Base-by-base conservation (phyloP, 1,139 yeast species). In the Scheffersomyces illinoinensis region DNA sequence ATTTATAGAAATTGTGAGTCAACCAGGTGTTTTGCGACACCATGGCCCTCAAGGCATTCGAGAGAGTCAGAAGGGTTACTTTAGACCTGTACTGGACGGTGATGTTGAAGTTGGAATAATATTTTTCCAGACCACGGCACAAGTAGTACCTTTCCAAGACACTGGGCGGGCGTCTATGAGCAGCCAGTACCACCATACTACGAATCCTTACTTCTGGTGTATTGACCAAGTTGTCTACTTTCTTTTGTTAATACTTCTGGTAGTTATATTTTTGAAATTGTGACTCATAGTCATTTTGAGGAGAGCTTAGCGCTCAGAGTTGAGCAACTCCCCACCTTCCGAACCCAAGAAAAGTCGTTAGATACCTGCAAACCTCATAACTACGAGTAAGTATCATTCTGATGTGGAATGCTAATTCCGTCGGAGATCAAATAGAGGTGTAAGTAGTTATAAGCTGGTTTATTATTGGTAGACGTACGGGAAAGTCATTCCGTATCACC, bases 41-140 rank as follows among this genome's bases (percentile, higher is more conserved):
- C 18, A 57, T 19, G n/a, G 53, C 47, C 14, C 43, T 43, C 49
- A 58, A 49, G 19, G 61, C 59, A 17, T 46, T 24, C 5, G 61
- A 54, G 19, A 58, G 54, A 4, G 18, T 19, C 8, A 33, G 54
- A 18, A 5, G 47, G 6, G 52, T 47, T 4, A 57, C 26, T 14
- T 18, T n/a, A 14, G 39, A 53, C 24, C 47, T 53, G 53, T 53
- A 57, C 21, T 47, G 46, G 20, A 51, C 57, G 10, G 52, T 33
- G 23, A 58, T 56, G 26, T 58, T 58, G 55, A 58, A 58, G 54
- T 54, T 55, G 26, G 56, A 7, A 52, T 58, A 58, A 53, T 49
- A 57, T n/a, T 52, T 51, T 24, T 51, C 58, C 5, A 39, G 52
- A 20, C 54, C 54, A 19, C 58, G 51, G 49, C 54, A 56, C n/a